Evolutionary conservation across 1,284 basidiomycete species (phyloP).

Genomic region (Cutaneotrichosporon sp.): DNA sequence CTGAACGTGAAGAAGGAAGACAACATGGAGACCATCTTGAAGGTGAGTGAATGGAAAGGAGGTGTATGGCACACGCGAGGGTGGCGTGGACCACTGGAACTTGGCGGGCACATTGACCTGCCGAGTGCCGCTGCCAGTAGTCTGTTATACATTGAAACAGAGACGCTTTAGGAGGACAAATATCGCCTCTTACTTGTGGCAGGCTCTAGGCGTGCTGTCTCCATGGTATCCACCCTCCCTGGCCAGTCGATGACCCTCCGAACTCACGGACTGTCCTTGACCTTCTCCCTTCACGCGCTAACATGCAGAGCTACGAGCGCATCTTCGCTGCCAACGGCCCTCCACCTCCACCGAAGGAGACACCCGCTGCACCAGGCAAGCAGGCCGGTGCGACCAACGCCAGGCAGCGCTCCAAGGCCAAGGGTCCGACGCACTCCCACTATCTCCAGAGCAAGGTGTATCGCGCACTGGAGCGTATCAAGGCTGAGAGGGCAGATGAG

Average conservation of each 20-base stretch:
- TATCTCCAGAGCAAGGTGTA: conserved; percentile 97
- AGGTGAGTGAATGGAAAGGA: conserved; percentile 57
- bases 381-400: conserved; percentile 1
- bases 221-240: too few relatives aligned
- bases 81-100: too few relatives aligned
- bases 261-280: not conserved
- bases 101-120: too few relatives aligned
- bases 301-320: conserved; percentile 76
- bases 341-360: conserved; percentile 53
- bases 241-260: too few relatives aligned
- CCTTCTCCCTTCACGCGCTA: not conserved
- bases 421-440: conserved; percentile 59
- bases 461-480: conserved; percentile 83
- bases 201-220: too few relatives aligned
- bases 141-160: too few relatives aligned
- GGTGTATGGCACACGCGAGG: too few relatives aligned
- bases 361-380: conserved; percentile 28
- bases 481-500: conserved; percentile 38
- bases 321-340: conserved; percentile 84
- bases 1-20: conserved; percentile 81
- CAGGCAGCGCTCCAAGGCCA: conserved; percentile 14
- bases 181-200: too few relatives aligned
- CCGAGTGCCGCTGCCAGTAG: too few relatives aligned
- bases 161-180: too few relatives aligned
- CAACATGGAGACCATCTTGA: conserved; percentile 62